Evolutionary conservation across 83 land plant genomes (phyloP).

Genomic region (Thuja plicata): DNA sequence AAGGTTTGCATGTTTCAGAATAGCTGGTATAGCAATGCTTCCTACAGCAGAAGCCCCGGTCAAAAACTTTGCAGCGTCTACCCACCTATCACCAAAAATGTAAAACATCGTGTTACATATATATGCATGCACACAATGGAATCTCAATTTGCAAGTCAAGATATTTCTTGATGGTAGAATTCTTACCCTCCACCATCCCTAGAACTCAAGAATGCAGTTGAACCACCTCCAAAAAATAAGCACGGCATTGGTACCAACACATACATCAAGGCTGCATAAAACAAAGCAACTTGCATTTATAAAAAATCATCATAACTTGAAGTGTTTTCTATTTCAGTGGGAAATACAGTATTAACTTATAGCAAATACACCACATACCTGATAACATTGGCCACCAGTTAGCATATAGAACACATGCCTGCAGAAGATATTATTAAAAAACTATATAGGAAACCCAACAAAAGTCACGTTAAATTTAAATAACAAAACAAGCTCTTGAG

Average conservation of each 20-base stretch:
- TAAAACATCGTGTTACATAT: neutral
- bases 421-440: conserved; percentile 19
- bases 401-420: conserved; percentile 91
- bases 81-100: conserved; percentile 53
- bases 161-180: conserved; percentile 3
- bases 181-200: conserved; percentile 87
- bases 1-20: conserved; percentile 71
- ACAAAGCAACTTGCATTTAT: neutral
- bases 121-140: conserved; percentile 1
- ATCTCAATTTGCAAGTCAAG: neutral
- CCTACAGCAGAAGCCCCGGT: conserved; percentile 84
- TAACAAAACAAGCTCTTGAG: neutral
- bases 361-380: conserved; percentile 38
- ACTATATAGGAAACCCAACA: neutral
- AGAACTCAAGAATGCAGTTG: conserved; percentile 62
- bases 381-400: conserved; percentile 98
- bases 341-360: neutral
- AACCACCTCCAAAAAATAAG: conserved; percentile 86
- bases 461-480: neutral
- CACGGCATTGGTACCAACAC: conserved; percentile 97
- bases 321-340: neutral
- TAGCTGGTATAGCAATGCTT: conserved; percentile 83
- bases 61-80: conserved; percentile 74
- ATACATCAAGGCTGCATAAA: conserved; percentile 81
- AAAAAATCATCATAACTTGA: neutral